These are phyloP conservation scores for Diaporthe amygdali DNA, from an alignment of 2,329 filamentous ascomycete species.

Conservation along the genomic window DNA sequence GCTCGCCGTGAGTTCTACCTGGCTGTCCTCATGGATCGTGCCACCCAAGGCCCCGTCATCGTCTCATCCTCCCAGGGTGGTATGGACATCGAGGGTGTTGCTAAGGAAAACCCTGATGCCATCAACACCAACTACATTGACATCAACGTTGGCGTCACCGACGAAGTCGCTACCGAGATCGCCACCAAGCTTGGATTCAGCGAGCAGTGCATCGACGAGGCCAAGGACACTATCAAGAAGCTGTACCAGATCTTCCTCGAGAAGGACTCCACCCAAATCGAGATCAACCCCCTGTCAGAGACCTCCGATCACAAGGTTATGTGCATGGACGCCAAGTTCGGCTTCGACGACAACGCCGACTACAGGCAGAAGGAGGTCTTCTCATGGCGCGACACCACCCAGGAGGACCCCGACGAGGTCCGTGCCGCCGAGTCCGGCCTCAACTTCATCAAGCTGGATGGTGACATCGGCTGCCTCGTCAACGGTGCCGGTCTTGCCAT, in stretches of 20 bases:
- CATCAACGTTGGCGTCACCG: constrained; percentile 93
- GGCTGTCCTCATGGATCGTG: constrained; percentile 97
- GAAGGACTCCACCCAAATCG: constrained; percentile 98
- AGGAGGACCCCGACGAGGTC: constrained; percentile 98
- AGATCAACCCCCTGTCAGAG: constrained; percentile 99
- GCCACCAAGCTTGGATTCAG: constrained; percentile 94
- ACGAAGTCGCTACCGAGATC: constrained; percentile 90
- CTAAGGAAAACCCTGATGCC: constrained; percentile 95
- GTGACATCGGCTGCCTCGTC: constrained; percentile 98
- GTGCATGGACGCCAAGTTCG: constrained; percentile 99
- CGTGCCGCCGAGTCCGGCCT: constrained; percentile 92
- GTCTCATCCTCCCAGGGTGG: constrained; percentile 98
- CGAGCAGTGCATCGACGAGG: constrained; percentile 95
- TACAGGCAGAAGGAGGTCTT: constrained; percentile 98
- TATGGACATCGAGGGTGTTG: constrained; percentile 98
- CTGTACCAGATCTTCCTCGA: constrained; percentile 99
- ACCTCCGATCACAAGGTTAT: constrained; percentile 98
- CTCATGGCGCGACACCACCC: constrained; percentile 87
- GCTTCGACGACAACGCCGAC: constrained; percentile 98
- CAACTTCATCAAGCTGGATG: constrained; percentile 99
- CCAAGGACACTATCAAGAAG: constrained; percentile 96
- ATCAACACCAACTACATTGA: constrained; percentile 94
- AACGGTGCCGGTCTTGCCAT: constrained; percentile 99
- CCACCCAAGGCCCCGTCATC: constrained; percentile 88
- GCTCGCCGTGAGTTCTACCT: constrained; percentile 99